Percentiles rank a stretch among this genome's conserved stretches.
Evolutionary conservation across 2,329 filamentous ascomycete genomes (phyloP).

Genomic region (Colletotrichum tropicicola): DNA sequence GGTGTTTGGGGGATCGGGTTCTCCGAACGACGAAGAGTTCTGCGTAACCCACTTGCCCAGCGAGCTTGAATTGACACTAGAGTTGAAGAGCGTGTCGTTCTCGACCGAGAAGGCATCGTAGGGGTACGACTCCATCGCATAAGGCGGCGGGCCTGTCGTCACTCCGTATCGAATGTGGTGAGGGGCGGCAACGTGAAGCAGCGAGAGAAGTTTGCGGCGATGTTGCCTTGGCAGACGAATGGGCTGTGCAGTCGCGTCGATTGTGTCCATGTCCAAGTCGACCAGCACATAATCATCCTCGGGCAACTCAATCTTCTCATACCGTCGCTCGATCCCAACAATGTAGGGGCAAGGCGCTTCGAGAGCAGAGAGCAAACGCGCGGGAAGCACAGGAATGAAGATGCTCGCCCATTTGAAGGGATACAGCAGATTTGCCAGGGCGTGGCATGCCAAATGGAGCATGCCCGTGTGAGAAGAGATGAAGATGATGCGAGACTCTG

Average conservation of each 20-base stretch:
- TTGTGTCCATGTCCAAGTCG: slow-evolving; percentile 89
- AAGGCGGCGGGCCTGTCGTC: slow-evolving; percentile 86
- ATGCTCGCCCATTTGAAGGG: slow-evolving; percentile 94
- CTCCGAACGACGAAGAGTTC: slow-evolving; percentile 88
- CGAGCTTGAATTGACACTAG: slow-evolving; percentile 74
- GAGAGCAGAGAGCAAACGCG: slow-evolving; percentile 86
- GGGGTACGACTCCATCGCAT: slow-evolving; percentile 92
- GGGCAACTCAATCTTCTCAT: slow-evolving; percentile 85
- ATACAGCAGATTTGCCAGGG: slow-evolving; percentile 86
- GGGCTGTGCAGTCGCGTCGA: slow-evolving; percentile 85
- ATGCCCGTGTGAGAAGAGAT: slow-evolving; percentile 95
- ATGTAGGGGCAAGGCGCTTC: slow-evolving; percentile 98
- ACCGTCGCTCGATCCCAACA: slow-evolving; percentile 92
- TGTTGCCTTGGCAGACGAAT: slow-evolving; percentile 85
- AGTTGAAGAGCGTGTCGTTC: slow-evolving; percentile 80
- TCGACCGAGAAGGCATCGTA: slow-evolving; percentile 91
- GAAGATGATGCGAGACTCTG: slow-evolving; percentile 95
- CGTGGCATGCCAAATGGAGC: slow-evolving; percentile 91
- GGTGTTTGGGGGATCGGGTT: slow-evolving; percentile 62
- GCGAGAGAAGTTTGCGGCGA: slow-evolving; percentile 85
- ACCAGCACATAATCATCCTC: slow-evolving; percentile 97
- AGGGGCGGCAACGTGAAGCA: slow-evolving; percentile 89
- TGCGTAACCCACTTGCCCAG: slow-evolving; percentile 88
- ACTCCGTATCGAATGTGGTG: slow-evolving; percentile 90
- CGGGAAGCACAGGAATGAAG: slow-evolving; percentile 90